Evolutionary conservation across 345 rosid genomes (phyloP).

Genomic region (Populus davidiana): DNA sequence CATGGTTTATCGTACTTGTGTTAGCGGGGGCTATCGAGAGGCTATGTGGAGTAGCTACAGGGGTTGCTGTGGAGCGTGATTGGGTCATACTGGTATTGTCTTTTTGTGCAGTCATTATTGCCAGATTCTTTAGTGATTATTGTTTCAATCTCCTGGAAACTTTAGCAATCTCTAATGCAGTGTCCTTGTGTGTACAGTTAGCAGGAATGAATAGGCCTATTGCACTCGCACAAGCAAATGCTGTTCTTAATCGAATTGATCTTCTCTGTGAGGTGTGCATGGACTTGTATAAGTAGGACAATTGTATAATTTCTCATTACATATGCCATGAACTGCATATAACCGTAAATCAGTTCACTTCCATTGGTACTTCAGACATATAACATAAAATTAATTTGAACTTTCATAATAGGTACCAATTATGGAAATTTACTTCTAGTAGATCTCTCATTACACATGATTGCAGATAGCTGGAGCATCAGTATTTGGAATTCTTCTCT

Average conservation of each 20-base stretch:
- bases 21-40: slow-evolving; percentile 79
- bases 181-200: slow-evolving; percentile 44
- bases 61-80: slow-evolving; percentile 89
- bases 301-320: not conserved
- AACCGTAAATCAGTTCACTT: not conserved
- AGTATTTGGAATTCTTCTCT: slow-evolving; percentile 76
- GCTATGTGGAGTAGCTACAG: slow-evolving; percentile 76
- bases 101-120: slow-evolving; percentile 7
- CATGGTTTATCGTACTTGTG: slow-evolving; percentile 78
- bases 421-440: not conserved
- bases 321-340: not conserved
- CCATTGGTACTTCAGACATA: not conserved
- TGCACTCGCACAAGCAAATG: slow-evolving; percentile 95
- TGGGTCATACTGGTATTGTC: slow-evolving; percentile 89
- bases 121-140: slow-evolving; percentile 8
- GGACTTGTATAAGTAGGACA: not conserved
- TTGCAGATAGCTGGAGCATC: slow-evolving; percentile 83
- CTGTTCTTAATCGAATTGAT: slow-evolving; percentile 79
- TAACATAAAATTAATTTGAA: not conserved
- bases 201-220: slow-evolving; percentile 86
- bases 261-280: slow-evolving; percentile 79
- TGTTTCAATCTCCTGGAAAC: slow-evolving; percentile 11
- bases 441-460: not conserved
- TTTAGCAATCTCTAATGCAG: slow-evolving; percentile 12
- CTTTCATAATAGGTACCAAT: not conserved